These are phyloP conservation scores for Globisporangium irregulare DNA, from an alignment of 352 stramenopile genomes.

Conservation along the genomic window DNA sequence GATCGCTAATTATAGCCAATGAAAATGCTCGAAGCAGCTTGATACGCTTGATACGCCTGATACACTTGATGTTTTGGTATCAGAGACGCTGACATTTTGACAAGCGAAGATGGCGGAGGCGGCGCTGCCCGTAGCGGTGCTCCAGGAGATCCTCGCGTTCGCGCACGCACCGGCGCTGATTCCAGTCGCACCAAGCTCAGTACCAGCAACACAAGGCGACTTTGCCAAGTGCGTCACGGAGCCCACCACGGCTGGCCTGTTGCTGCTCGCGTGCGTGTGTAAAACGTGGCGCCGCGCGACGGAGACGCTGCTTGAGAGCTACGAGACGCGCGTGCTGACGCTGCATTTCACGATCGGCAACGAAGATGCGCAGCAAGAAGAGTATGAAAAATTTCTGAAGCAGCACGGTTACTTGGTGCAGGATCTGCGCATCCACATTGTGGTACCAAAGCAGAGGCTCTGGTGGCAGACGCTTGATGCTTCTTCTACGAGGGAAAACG, in stretches of 20 bases:
- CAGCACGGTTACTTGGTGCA: conserved; percentile 19
- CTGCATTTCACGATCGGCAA: conserved; percentile 26
- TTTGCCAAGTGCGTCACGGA: conserved; percentile 29
- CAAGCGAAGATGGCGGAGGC: conserved; percentile 27
- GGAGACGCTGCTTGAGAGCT: conserved; percentile 17
- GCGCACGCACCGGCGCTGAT: conserved; percentile 36
- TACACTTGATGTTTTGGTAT: not conserved
- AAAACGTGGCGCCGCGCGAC: conserved; percentile 25
- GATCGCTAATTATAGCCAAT: not conserved
- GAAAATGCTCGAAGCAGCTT: not conserved
- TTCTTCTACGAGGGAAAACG: conserved; percentile 4
- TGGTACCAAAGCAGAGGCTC: conserved; percentile 20
- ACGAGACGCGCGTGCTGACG: conserved; percentile 22
- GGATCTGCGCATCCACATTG: conserved; percentile 32
- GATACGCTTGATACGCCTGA: not conserved
- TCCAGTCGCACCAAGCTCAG: conserved; percentile 9
- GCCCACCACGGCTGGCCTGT: conserved; percentile 26
- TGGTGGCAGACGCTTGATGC: conserved; percentile 30
- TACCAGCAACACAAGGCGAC: conserved; percentile 3
- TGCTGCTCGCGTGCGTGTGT: conserved; percentile 31
- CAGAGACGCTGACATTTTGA: not conserved
- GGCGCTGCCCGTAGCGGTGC: conserved; percentile 5
- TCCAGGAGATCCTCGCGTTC: conserved; percentile 37
- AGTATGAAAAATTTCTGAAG: conserved; percentile 18
- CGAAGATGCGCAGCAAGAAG: conserved; percentile 25